Evolutionary conservation across 139 green algal genomes (phyloP).

Genomic region (Pseudopediastrum boryanum): DNA sequence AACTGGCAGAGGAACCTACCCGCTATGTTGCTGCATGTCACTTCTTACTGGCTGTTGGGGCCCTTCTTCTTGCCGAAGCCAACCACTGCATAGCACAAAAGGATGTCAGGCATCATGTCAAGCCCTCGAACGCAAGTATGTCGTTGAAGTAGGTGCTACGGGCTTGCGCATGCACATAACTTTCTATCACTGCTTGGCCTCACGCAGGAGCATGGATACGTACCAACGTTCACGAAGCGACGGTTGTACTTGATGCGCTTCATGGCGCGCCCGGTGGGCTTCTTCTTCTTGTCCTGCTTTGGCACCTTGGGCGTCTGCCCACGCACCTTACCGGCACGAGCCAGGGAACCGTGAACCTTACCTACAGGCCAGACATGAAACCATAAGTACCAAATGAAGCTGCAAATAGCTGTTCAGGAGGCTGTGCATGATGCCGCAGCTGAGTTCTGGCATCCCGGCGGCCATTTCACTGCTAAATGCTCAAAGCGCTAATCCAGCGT

Average conservation of each 20-base stretch:
- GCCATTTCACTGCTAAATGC: too few species aligned
- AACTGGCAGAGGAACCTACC: too few species aligned
- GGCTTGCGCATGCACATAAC: not conserved
- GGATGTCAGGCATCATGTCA: not conserved
- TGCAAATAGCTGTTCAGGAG: too few species aligned
- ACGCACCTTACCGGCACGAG: constrained; percentile 98
- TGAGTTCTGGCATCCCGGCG: too few species aligned
- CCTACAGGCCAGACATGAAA: too few species aligned
- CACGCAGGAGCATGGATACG: constrained; percentile 15
- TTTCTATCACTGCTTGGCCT: not conserved
- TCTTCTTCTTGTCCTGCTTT: constrained; percentile 99
- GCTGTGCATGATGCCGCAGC: too few species aligned
- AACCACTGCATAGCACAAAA: constrained; percentile 65
- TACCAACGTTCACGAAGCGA: constrained; percentile 86
- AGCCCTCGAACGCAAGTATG: too few species aligned
- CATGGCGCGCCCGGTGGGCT: constrained; percentile 85
- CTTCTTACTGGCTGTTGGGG: constrained; percentile 76
- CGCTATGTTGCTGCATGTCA: not conserved
- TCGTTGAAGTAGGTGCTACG: not conserved
- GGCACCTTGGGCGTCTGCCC: constrained; percentile 99
- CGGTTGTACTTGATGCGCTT: constrained; percentile 99
- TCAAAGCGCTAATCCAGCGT: too few species aligned
- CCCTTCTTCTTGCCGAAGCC: constrained; percentile 90
- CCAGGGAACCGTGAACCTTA: constrained; percentile 99
- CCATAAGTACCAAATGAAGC: too few species aligned